These are phyloP conservation scores for Bjerkandera adusta DNA, from an alignment of 1,284 basidiomycete genomes.

Conservation along the genomic window DNA sequence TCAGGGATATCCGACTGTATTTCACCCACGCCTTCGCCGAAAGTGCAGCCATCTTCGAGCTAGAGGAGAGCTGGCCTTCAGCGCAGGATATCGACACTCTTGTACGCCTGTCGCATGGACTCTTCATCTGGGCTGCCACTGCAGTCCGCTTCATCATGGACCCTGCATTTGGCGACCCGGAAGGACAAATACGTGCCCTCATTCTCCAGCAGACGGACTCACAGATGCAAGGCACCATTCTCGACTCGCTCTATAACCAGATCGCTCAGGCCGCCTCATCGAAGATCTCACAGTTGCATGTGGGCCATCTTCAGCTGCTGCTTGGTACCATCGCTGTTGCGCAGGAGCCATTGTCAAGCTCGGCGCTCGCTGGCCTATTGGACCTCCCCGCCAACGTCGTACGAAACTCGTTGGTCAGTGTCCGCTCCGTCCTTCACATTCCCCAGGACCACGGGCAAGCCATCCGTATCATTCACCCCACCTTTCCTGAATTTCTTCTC, in stretches of 20 bases:
- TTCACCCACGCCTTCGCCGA: neutral
- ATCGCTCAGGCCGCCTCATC: too few species aligned
- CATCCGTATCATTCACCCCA: slow-evolving; percentile 21
- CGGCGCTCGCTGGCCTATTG: neutral
- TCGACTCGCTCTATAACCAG: neutral
- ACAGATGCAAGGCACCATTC: neutral
- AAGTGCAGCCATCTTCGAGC: neutral
- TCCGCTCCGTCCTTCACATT: slow-evolving; percentile 11
- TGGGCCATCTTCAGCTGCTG: neutral
- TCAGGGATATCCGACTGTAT: neutral
- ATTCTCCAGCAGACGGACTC: too few species aligned
- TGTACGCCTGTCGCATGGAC: neutral
- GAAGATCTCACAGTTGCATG: too few species aligned
- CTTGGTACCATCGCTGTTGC: neutral
- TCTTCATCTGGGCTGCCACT: slow-evolving; percentile 2
- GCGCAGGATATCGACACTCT: neutral
- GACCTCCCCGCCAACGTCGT: neutral
- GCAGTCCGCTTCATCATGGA: slow-evolving; percentile 10
- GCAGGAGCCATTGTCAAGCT: neutral
- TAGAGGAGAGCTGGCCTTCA: neutral
- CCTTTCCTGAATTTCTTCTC: slow-evolving; percentile 22
- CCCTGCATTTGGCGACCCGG: neutral
- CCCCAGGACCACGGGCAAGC: neutral
- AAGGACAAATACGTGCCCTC: neutral
- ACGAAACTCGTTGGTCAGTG: slow-evolving; percentile 3